Conservation (phyloP, 2,329 filamentous ascomycete genomes). For the Sclerotinia borealis region DNA sequence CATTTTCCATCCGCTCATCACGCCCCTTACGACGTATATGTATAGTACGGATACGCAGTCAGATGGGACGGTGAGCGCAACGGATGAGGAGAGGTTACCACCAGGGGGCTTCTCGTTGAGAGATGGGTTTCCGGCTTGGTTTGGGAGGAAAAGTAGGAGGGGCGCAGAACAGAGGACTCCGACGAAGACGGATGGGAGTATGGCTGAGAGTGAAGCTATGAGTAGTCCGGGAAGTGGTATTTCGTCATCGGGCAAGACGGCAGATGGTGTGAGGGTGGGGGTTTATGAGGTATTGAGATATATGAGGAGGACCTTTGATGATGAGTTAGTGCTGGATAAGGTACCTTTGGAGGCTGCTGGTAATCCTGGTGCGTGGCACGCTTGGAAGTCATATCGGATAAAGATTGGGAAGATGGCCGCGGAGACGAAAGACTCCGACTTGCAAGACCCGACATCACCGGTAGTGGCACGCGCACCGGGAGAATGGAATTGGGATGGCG, state of each 20-base stretch:
- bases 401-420: conserved; percentile 34
- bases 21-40: conserved; percentile 89
- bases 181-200: conserved; percentile 17
- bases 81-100: conserved; percentile 74
- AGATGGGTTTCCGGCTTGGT: conserved; percentile 90
- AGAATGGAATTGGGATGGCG: conserved; percentile 97
- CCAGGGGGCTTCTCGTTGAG: conserved; percentile 86
- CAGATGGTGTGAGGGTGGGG: conserved; percentile 32
- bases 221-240: conserved; percentile 7
- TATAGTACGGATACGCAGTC: conserved; percentile 76
- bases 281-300: conserved; percentile 71
- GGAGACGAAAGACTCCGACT: conserved; percentile 11
- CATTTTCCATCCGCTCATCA: conserved; percentile 90
- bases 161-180: conserved; percentile 23
- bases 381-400: conserved; percentile 70
- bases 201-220: conserved; percentile 18
- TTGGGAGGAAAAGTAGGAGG: conserved; percentile 47
- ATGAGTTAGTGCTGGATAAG: conserved; percentile 68
- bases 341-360: conserved; percentile 77
- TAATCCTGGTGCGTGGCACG: conserved; percentile 89
- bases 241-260: conserved; percentile 4
- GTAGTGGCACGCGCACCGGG: conserved; percentile 51
- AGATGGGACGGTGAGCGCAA: conserved; percentile 72
- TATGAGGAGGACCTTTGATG: conserved; percentile 74
- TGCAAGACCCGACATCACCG: not conserved